Evolutionary conservation across 2,329 filamentous ascomycete species (phyloP), one percentile per base, ranked within the genome.

Genomic region (Penicillium psychrosexuale): DNA sequence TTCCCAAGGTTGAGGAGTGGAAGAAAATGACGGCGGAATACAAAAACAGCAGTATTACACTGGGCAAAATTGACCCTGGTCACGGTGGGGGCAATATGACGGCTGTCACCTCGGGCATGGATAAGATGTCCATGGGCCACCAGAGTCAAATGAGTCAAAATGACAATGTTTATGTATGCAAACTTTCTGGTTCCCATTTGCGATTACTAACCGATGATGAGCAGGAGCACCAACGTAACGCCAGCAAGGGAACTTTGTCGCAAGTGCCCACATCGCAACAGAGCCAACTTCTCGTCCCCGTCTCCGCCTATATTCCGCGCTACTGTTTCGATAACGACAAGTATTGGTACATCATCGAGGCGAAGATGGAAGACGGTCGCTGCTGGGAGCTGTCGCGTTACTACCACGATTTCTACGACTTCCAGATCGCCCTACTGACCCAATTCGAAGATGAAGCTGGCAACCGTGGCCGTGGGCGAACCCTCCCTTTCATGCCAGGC

Each of bases 1-100:
- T 99, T 8, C 94, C 94, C 12, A 88, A 87, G 67, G 94, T 99
- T 3, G 94, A 99, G 70, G 94, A 99, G 68, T 99, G 94, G 94
- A 99, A 99, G 80, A 96, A 95, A 77, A 97, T 97, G 91, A 92
- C 94, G 0, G 93, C 93, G 53, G 93, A 97, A 61, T 99, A 99
- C 77, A 99, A 99, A 80, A 97, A 97, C 72, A 96, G 92, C 72
- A 97, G 94, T 75, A 97, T 99, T 70, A 93, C 92, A 0, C 79
- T 99, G 39, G 94, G 94, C 63, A 96, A 93, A 75, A 93, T 95
- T 63, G 90, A 93, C 53, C 71, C 69, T 61, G 58, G 59, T 67
- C 46, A 53, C 1, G 51, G 42, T 48, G 57, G 63, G 27, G 58
- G 60, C 33, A 62, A 61, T 11, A 77, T 82, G 63, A 81, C 83